Evolutionary conservation across 129 eudicot genomes (phyloP).

Genomic region (Ambrosia trifida): DNA sequence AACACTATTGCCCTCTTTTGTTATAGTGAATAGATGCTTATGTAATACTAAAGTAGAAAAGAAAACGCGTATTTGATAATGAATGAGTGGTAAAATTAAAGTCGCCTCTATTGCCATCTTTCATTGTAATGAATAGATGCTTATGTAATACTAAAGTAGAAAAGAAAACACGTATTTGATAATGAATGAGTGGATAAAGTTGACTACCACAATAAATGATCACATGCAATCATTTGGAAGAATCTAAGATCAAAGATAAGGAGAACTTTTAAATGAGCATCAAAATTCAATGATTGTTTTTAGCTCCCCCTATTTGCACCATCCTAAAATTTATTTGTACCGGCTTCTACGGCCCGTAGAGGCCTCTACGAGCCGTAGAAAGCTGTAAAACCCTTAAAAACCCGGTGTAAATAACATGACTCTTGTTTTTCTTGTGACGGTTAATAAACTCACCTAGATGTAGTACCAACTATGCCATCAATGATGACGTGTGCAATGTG

Average conservation of each 20-base stretch:
- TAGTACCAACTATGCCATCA: conserved; percentile 57
- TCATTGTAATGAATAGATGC: too few species aligned
- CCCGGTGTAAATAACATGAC: too few species aligned
- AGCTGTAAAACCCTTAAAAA: too few species aligned
- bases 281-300: neutral
- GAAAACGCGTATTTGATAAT: neutral
- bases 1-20: too few species aligned
- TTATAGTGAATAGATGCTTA: neutral
- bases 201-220: conserved; percentile 11
- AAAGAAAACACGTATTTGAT: conserved; percentile 1
- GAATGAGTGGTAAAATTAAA: too few species aligned
- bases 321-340: too few species aligned
- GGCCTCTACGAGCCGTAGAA: too few species aligned
- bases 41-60: neutral
- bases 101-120: too few species aligned
- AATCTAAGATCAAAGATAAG: conserved; percentile 22
- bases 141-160: neutral
- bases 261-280: too few species aligned
- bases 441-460: conserved; percentile 48
- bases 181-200: conserved; percentile 1
- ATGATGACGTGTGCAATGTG: conserved; percentile 86
- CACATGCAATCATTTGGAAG: conserved; percentile 4
- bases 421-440: neutral
- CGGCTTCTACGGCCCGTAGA: too few species aligned
- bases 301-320: too few species aligned